phyloP scores from a whole-genome alignment of 2,329 filamentous ascomycete species.

The Didymosphaeria variabile region DNA sequence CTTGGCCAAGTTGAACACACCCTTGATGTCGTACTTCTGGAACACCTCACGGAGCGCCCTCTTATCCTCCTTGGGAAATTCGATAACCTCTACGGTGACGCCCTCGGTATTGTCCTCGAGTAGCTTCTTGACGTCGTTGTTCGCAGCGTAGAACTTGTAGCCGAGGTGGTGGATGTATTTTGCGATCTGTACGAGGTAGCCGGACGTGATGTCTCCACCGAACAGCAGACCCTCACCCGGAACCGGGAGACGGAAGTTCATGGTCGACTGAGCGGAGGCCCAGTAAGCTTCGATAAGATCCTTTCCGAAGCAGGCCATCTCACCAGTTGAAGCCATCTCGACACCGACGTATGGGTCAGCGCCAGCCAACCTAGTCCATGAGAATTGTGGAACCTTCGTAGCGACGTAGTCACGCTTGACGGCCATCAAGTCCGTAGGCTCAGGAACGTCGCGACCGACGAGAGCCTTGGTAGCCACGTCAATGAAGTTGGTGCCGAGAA shows the following conservation, averaged over 20 bases:
- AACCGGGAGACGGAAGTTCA: conserved; percentile 98
- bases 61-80: conserved; percentile 97
- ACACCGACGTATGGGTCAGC: conserved; percentile 98
- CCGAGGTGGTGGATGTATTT: conserved; percentile 88
- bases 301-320: conserved; percentile 99
- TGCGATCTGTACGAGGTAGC: conserved; percentile 78
- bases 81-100: conserved; percentile 84
- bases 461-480: conserved; percentile 94
- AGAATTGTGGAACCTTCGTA: conserved; percentile 98
- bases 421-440: conserved; percentile 87
- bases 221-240: conserved; percentile 95
- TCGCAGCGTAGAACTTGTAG: conserved; percentile 93
- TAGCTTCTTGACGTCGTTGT: conserved; percentile 80
- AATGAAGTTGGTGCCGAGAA: conserved; percentile 95
- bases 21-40: conserved; percentile 94
- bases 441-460: conserved; percentile 83
- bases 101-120: conserved; percentile 77
- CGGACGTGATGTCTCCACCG: conserved; percentile 80
- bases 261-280: conserved; percentile 93
- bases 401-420: conserved; percentile 90
- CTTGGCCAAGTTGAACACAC: conserved; percentile 93
- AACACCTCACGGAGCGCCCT: conserved; percentile 93
- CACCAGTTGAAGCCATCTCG: conserved; percentile 96
- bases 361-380: conserved; percentile 96
- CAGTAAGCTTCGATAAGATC: conserved; percentile 97